Evolutionary conservation across 2,329 filamentous ascomycete genomes (phyloP).

Genomic region (Penicillium occitanis): DNA sequence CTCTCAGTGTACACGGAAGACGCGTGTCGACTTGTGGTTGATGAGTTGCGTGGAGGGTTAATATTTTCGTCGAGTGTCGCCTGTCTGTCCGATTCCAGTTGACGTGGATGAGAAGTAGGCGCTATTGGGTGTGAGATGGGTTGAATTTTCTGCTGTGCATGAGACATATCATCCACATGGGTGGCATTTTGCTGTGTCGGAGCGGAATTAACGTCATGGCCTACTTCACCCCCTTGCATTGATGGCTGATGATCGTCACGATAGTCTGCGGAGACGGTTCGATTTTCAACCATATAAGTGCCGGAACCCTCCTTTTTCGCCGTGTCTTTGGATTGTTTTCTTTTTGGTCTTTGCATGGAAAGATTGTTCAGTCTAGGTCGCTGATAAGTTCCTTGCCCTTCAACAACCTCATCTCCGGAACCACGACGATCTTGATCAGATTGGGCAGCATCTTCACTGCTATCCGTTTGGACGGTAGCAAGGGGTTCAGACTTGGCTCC

Average conservation of each 20-base stretch:
- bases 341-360: slow-evolving; percentile 33
- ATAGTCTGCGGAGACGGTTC: slow-evolving; percentile 23
- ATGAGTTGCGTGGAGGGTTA: slow-evolving; percentile 6
- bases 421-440: neutral
- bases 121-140: slow-evolving; percentile 4
- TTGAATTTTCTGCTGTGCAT: slow-evolving; percentile 6
- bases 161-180: slow-evolving; percentile 23
- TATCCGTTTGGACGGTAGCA: neutral
- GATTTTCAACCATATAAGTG: slow-evolving; percentile 28
- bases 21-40: slow-evolving; percentile 13
- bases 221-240: slow-evolving; percentile 32
- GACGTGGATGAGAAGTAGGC: slow-evolving; percentile 22
- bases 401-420: slow-evolving; percentile 30
- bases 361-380: slow-evolving; percentile 29
- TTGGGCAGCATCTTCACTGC: neutral
- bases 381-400: slow-evolving; percentile 34
- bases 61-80: slow-evolving; percentile 11
- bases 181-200: slow-evolving; percentile 27
- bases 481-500: neutral
- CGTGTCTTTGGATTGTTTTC: slow-evolving; percentile 31
- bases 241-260: slow-evolving; percentile 26
- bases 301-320: slow-evolving; percentile 26
- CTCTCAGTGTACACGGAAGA: slow-evolving; percentile 24
- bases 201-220: slow-evolving; percentile 23
- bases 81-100: slow-evolving; percentile 14